A percentile compares a stretch with the other conserved stretches of the same genome.
Conservation (phyloP, 2,329 filamentous ascomycete species). For the Calonectria hawksworthii region DNA sequence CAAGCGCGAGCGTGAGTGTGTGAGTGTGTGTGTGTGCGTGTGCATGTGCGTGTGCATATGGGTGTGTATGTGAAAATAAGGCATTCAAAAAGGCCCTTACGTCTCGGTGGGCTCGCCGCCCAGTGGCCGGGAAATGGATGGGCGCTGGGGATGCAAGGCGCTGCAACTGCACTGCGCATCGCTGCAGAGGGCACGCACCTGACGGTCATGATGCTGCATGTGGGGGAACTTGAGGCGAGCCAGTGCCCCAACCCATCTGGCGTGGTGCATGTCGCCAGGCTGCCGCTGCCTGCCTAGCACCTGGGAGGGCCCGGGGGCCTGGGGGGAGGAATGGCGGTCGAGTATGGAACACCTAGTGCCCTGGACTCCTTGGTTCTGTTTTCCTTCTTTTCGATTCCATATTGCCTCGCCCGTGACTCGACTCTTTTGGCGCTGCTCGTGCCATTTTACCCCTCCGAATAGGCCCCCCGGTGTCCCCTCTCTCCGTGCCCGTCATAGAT, state of each 20-base stretch:
- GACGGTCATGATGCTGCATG: conserved; percentile 17
- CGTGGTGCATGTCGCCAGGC: not conserved
- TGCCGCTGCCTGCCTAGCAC: conserved; percentile 14
- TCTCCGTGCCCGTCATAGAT: not conserved
- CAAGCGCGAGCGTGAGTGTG: conserved; percentile 12
- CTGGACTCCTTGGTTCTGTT: not conserved
- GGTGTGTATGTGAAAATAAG: not conserved
- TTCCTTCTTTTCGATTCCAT: conserved; percentile 8
- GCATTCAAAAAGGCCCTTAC: not conserved
- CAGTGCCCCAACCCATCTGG: conserved; percentile 3
- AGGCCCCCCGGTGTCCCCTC: not conserved
- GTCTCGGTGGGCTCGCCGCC: not conserved
- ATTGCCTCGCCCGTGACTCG: not conserved
- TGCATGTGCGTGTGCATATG: not conserved
- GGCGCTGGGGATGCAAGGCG: conserved; percentile 13
- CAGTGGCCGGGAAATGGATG: not conserved
- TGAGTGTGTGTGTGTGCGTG: not conserved
- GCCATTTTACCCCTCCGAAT: not conserved
- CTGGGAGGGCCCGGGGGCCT: not conserved
- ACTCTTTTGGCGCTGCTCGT: not conserved
- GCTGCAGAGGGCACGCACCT: conserved; percentile 18
- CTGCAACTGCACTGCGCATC: conserved; percentile 15
- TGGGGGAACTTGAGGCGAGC: conserved; percentile 22
- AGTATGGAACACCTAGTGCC: not conserved
- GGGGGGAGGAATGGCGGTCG: conserved; percentile 9